Percentiles rank a stretch among this genome's conserved stretches.
Conservation (phyloP, 805 yeast species). For the Ogataea siamensis region DNA sequence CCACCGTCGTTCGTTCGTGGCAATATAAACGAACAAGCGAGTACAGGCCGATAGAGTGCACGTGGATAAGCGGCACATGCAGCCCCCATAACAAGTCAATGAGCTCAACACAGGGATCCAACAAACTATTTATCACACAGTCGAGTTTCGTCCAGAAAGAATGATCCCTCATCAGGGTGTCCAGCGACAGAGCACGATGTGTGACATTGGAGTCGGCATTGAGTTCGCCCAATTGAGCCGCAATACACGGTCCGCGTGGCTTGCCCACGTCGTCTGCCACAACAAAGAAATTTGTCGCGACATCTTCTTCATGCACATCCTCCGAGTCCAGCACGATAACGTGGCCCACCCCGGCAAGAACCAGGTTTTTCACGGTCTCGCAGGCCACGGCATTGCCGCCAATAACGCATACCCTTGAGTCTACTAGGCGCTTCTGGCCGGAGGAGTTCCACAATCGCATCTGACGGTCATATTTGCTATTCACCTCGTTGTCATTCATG, state of each 20-base stretch:
- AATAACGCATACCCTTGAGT: slow-evolving; percentile 59
- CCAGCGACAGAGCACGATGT: slow-evolving; percentile 16
- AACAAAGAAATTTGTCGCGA: slow-evolving; percentile 64
- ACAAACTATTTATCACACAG: slow-evolving; percentile 42
- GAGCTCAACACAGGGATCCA: slow-evolving; percentile 19
- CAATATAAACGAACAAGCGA: slow-evolving; percentile 54
- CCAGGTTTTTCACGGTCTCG: slow-evolving; percentile 74
- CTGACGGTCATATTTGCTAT: slow-evolving; percentile 78
- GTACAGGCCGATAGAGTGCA: slow-evolving; percentile 60
- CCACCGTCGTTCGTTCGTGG: slow-evolving; percentile 64
- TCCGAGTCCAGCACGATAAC: slow-evolving; percentile 56
- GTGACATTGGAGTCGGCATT: slow-evolving; percentile 56
- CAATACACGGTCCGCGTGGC: slow-evolving; percentile 39
- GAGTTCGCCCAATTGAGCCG: slow-evolving; percentile 47
- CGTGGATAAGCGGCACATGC: slow-evolving; percentile 53
- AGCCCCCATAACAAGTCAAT: slow-evolving; percentile 40
- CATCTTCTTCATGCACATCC: slow-evolving; percentile 40
- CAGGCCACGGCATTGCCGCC: slow-evolving; percentile 56
- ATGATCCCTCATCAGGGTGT: slow-evolving; percentile 12
- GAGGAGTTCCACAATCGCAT: slow-evolving; percentile 78
- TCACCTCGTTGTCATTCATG: slow-evolving; percentile 36
- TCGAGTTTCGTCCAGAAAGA: slow-evolving; percentile 48
- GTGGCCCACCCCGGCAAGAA: slow-evolving; percentile 66
- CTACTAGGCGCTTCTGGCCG: slow-evolving; percentile 66
- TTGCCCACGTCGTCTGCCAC: slow-evolving; percentile 42